A percentile compares a stretch with the other conserved stretches of the same genome.
Evolutionary conservation across 192 early-diverging fungal species (phyloP).

Genomic region (Backusella circina): DNA sequence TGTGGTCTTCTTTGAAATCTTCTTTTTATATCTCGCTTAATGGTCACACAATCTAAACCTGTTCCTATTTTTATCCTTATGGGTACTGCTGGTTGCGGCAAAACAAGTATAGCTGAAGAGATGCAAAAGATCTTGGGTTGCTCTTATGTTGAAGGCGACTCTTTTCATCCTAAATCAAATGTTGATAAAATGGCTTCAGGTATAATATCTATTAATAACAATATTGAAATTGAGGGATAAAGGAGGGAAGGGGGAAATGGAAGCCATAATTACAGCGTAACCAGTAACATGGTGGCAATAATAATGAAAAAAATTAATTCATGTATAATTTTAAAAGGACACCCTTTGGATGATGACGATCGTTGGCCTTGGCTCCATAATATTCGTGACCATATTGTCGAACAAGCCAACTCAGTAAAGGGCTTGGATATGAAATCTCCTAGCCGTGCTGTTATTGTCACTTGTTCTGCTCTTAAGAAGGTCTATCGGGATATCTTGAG

Average conservation of each 20-base stretch:
- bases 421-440: background rate
- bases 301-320: background rate
- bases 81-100: slow-evolving; percentile 64
- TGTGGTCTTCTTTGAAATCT: background rate
- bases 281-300: background rate
- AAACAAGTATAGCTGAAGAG: slow-evolving; percentile 48
- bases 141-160: slow-evolving; percentile 60
- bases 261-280: background rate
- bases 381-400: slow-evolving; percentile 40
- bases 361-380: slow-evolving; percentile 58
- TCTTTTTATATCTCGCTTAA: background rate
- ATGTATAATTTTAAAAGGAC: background rate
- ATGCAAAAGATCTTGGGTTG: slow-evolving; percentile 40
- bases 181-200: slow-evolving; percentile 62
- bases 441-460: slow-evolving; percentile 46
- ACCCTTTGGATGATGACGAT: slow-evolving; percentile 59
- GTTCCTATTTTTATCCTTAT: slow-evolving; percentile 53
- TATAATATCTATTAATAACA: background rate
- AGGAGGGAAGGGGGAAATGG: background rate
- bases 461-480: slow-evolving; percentile 60
- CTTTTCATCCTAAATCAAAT: slow-evolving; percentile 56
- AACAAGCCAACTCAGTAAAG: slow-evolving; percentile 24
- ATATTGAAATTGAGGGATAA: background rate
- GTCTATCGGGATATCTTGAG: slow-evolving; percentile 60
- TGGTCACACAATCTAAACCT: background rate